Percentiles rank a stretch among this genome's conserved stretches.
Evolutionary conservation across 2,329 filamentous ascomycete genomes (phyloP).

Genomic region (Phialocephala sp.): DNA sequence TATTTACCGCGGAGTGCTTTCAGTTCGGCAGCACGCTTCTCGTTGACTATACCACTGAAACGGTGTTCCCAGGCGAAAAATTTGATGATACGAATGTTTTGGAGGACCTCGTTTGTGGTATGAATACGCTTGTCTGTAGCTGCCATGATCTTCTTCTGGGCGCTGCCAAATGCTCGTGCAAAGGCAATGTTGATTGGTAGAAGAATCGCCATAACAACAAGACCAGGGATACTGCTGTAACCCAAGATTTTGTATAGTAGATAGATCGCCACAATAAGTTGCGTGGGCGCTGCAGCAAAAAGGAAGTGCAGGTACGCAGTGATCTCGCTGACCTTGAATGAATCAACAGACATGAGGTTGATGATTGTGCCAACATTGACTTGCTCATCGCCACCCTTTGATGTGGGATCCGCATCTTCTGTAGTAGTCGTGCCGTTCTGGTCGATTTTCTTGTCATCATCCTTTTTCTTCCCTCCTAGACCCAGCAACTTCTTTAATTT

Average conservation of each 20-base stretch:
- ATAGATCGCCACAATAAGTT: constrained; percentile 79
- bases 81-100: constrained; percentile 99
- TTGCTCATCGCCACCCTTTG: constrained; percentile 65
- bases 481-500: constrained; percentile 62
- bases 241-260: constrained; percentile 91
- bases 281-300: constrained; percentile 88
- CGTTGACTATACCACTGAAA: constrained; percentile 84
- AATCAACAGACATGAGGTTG: constrained; percentile 99
- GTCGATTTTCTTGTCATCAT: constrained; percentile 50
- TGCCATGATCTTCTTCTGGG: constrained; percentile 89
- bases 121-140: constrained; percentile 96
- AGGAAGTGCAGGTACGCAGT: constrained; percentile 95
- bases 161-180: constrained; percentile 81
- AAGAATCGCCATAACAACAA: constrained; percentile 86
- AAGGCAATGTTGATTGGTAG: constrained; percentile 91
- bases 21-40: constrained; percentile 83
- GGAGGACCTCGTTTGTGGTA: constrained; percentile 93
- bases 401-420: constrained; percentile 16
- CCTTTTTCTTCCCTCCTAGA: constrained; percentile 49
- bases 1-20: constrained; percentile 81
- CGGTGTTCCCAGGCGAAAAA: constrained; percentile 98
- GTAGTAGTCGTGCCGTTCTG: constrained; percentile 20
- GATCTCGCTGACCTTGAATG: constrained; percentile 96
- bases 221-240: constrained; percentile 89
- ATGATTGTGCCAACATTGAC: constrained; percentile 98